Evolutionary conservation across 139 green algal genomes (phyloP).

Genomic region (Limnomonas spitsbergensis): DNA sequence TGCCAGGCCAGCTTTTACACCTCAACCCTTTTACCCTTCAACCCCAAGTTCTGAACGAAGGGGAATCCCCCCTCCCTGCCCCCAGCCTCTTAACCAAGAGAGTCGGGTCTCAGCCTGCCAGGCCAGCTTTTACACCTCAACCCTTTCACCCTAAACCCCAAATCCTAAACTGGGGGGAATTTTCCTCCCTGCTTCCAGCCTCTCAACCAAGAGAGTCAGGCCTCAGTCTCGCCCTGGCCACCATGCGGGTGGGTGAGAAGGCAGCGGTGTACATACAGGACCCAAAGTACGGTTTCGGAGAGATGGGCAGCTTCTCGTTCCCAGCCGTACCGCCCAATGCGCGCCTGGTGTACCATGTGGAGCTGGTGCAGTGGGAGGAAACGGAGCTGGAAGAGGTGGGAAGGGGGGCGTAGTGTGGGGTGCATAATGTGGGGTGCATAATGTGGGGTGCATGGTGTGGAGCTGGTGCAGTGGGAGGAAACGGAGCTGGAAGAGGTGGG

Average conservation of each 20-base stretch:
- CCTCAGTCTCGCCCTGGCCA: conserved; percentile 56
- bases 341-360: conserved; percentile 65
- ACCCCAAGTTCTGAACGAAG: too few relatives aligned
- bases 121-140: too few relatives aligned
- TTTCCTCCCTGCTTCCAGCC: conserved; percentile 41
- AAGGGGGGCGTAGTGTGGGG: too few relatives aligned
- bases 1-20: too few relatives aligned
- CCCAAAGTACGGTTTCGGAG: conserved; percentile 50
- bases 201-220: conserved; percentile 40
- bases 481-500: conserved; percentile 9
- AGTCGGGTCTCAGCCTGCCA: too few relatives aligned
- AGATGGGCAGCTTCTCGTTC: conserved; percentile 76
- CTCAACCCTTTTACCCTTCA: too few relatives aligned
- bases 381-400: conserved; percentile 2
- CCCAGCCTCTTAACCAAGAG: too few relatives aligned
- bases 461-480: conserved; percentile 67
- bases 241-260: conserved; percentile 65
- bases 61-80: too few relatives aligned
- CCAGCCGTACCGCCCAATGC: conserved; percentile 65
- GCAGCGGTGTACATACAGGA: conserved; percentile 49
- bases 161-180: too few relatives aligned
- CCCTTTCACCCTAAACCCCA: too few relatives aligned
- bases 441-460: conserved; percentile 66
- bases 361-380: conserved; percentile 67
- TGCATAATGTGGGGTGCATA: too few relatives aligned